These are phyloP conservation scores for Rosellinia necatrix DNA, from an alignment of 2,329 filamentous ascomycete species.

Conservation along the genomic window DNA sequence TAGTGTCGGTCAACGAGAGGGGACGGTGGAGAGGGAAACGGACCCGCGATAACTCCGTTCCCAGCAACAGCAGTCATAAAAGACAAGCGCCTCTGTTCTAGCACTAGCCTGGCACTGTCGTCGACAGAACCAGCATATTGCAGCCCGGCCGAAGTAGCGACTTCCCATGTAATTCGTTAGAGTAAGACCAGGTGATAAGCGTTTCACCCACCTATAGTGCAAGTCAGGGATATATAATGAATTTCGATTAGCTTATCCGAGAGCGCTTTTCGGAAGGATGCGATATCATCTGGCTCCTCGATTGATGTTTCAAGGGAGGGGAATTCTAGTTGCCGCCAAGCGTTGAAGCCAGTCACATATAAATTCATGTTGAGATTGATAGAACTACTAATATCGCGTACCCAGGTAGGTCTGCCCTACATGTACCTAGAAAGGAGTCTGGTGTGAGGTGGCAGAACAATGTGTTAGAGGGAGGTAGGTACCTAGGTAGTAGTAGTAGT, in stretches of 20 bases:
- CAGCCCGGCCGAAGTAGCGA: constrained; percentile 33
- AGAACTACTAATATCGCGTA: too few species aligned
- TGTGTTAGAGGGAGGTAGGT: too few species aligned
- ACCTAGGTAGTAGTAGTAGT: too few species aligned
- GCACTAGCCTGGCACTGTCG: constrained; percentile 23
- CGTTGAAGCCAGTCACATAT: constrained; percentile 62
- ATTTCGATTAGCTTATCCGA: constrained; percentile 41
- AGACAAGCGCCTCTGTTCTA: constrained; percentile 33
- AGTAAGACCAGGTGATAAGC: background rate
- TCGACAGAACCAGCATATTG: constrained; percentile 39
- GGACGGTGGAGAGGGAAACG: constrained; percentile 2
- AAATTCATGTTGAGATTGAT: constrained; percentile 58
- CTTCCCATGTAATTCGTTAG: constrained; percentile 24
- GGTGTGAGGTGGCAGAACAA: too few species aligned
- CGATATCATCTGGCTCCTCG: constrained; percentile 52
- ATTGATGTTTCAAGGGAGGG: background rate
- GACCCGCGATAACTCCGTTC: constrained; percentile 42
- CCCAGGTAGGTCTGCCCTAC: too few species aligned
- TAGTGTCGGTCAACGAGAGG: background rate
- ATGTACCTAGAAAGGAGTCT: too few species aligned
- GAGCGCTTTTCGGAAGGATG: constrained; percentile 50
- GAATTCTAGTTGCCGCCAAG: constrained; percentile 60
- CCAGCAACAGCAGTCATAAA: constrained; percentile 41
- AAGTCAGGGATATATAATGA: constrained; percentile 41
- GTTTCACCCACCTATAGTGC: constrained; percentile 51